These are phyloP conservation scores for Lichtheimia ornata DNA, from an alignment of 371 early-diverging fungal species.

Conservation along the genomic window DNA sequence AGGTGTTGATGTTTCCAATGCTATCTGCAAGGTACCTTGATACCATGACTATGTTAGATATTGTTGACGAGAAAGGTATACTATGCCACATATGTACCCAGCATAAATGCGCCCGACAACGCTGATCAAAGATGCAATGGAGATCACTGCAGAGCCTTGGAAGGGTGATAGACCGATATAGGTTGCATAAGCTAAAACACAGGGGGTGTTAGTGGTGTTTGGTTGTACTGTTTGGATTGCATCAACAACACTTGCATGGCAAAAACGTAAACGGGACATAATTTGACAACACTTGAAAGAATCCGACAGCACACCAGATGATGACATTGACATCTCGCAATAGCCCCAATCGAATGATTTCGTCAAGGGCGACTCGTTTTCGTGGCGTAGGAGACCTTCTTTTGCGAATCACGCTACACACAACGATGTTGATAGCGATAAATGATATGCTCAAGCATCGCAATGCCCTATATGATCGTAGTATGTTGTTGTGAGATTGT, in stretches of 20 bases:
- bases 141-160: conserved; percentile 12
- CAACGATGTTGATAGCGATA: conserved; percentile 8
- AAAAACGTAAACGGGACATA: conserved; percentile 10
- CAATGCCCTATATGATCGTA: conserved; percentile 1
- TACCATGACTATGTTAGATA: neutral
- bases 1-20: conserved; percentile 9
- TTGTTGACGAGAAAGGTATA: too few relatives aligned
- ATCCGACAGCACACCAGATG: conserved; percentile 10
- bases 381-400: neutral
- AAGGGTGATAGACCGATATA: conserved; percentile 10
- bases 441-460: conserved; percentile 10
- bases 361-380: neutral
- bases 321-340: conserved; percentile 6
- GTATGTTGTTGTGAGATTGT: neutral
- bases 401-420: conserved; percentile 10
- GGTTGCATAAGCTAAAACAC: conserved; percentile 12
- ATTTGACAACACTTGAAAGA: conserved; percentile 2
- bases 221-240: neutral
- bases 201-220: too few relatives aligned
- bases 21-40: conserved; percentile 3
- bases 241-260: conserved; percentile 5
- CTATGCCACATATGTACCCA: too few relatives aligned
- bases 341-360: neutral
- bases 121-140: conserved; percentile 6
- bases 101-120: conserved; percentile 6